Evolutionary conservation across 2,329 filamentous ascomycete genomes (phyloP).

Genomic region (Tolypocladium capitatum): DNA sequence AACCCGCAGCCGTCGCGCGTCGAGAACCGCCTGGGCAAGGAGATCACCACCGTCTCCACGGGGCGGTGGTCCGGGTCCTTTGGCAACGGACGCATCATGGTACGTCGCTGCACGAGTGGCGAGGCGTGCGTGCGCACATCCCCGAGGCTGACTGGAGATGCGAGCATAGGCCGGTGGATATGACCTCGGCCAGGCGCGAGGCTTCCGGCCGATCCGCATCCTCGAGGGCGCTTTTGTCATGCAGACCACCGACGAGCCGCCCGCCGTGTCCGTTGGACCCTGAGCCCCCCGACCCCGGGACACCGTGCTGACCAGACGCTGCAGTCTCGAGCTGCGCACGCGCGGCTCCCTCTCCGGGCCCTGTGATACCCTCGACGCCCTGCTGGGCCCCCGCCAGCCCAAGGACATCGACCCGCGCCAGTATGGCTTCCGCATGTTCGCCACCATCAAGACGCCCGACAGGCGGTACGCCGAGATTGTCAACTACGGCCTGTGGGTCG

Average conservation of each 20-base stretch:
- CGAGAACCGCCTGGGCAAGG: conserved; percentile 29
- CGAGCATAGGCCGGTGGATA: conserved; percentile 24
- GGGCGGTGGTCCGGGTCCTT: conserved; percentile 35
- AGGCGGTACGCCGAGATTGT: conserved; percentile 33
- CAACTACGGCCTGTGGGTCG: conserved; percentile 37
- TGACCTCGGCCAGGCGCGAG: conserved; percentile 26
- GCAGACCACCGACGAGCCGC: conserved; percentile 31
- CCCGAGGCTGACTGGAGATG: conserved; percentile 6
- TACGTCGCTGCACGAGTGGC: conserved; percentile 14
- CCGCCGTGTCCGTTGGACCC: conserved; percentile 24
- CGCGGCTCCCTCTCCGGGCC: conserved; percentile 34
- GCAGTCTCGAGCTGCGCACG: conserved; percentile 30
- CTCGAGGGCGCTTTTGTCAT: conserved; percentile 37
- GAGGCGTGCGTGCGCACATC: too few species aligned
- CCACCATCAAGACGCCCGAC: conserved; percentile 36
- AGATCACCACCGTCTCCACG: conserved; percentile 34
- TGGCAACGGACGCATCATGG: conserved; percentile 32
- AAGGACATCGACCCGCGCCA: conserved; percentile 27
- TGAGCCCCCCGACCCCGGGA: neutral
- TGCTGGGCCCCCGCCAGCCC: conserved; percentile 23
- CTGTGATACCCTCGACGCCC: conserved; percentile 26
- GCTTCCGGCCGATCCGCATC: conserved; percentile 26
- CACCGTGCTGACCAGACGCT: neutral
- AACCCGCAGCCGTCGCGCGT: conserved; percentile 29
- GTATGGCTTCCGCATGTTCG: conserved; percentile 35